These are phyloP conservation scores for Aurinia saxatilis DNA, from an alignment of 345 rosid species.

Conservation along the genomic window DNA sequence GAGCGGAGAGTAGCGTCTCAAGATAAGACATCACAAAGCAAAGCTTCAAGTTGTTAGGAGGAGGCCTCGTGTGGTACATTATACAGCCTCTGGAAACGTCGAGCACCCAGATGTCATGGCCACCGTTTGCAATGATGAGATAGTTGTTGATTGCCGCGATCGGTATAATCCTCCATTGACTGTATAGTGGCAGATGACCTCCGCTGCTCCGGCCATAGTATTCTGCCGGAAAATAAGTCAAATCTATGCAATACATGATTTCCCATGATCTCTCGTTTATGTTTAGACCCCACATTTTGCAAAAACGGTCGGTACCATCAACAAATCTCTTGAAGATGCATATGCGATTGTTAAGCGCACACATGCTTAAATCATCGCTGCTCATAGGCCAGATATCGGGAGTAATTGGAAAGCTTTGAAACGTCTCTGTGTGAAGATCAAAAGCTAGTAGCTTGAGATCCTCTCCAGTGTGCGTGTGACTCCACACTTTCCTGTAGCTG, in stretches of 20 bases:
- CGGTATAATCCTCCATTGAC: background rate
- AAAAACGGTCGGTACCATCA: background rate
- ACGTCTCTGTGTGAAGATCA: background rate
- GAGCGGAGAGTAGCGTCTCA: background rate
- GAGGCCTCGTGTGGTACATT: background rate
- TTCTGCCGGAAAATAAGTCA: background rate
- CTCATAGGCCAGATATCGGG: too few species aligned
- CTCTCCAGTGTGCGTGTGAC: background rate
- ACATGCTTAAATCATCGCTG: background rate
- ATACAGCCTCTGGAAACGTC: background rate
- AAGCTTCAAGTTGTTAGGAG: background rate
- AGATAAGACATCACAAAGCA: background rate
- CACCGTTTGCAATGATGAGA: background rate
- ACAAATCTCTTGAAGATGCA: background rate
- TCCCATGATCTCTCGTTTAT: conserved; percentile 9
- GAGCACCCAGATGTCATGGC: background rate
- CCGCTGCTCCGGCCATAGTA: too few species aligned
- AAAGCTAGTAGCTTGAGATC: background rate
- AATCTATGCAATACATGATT: background rate
- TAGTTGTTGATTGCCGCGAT: background rate
- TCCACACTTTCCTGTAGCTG: background rate
- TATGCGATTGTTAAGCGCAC: background rate
- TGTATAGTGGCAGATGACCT: too few species aligned
- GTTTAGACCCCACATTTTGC: background rate
- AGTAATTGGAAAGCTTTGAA: background rate